Base-by-base conservation (phyloP, 2,329 filamentous ascomycete genomes). In the Cordyceps cicadae region DNA sequence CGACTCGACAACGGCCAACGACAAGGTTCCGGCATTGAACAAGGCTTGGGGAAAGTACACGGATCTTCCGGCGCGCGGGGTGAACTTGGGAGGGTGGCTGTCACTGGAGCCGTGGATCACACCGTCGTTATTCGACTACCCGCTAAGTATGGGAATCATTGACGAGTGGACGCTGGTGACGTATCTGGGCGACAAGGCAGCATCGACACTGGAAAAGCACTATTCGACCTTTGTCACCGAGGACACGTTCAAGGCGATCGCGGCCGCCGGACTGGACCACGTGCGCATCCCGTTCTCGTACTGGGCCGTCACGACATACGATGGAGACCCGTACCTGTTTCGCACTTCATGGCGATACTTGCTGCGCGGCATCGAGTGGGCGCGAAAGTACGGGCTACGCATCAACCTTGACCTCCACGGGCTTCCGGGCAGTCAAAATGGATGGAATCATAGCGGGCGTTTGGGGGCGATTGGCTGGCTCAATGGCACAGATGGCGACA, bases 221-320 rank as follows among this genome's bases (percentile, higher is more conserved):
- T 99, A 99, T 74, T 87, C 92, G 1, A 85, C 84, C 0, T 99
- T 96, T 69, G 86, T 97, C 49, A 92, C 84, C 0, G 90, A 95
- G 70, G 78, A 88, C 62, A 92, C 90, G 2, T 96, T 97, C 72
- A 80, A 81, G 60, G 88, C 93, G 46, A 97, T 99, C 62, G 85
- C 86, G 54, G 87, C 85, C 45, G 94, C 94, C 1, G 94, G 94
- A 0, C 84, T 99, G 51, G 94, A 99, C 70, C 94, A 99, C 71
- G 89, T 99, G n/a, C 88, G 94, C 59, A 97, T 99, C 59, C 92
- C 90, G 0, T 97, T 88, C 72, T 90, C 88, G 11, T 99, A 99
- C 78, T 99, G 94, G 94, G 91, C 92, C 0, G 87, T 97, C 1
- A 84, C 86, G 62, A 88, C 87, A 0, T 97, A 96, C 72, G 86